Conservation (phyloP, 768 basidiomycete genomes). For the Suillus hirtellus region DNA sequence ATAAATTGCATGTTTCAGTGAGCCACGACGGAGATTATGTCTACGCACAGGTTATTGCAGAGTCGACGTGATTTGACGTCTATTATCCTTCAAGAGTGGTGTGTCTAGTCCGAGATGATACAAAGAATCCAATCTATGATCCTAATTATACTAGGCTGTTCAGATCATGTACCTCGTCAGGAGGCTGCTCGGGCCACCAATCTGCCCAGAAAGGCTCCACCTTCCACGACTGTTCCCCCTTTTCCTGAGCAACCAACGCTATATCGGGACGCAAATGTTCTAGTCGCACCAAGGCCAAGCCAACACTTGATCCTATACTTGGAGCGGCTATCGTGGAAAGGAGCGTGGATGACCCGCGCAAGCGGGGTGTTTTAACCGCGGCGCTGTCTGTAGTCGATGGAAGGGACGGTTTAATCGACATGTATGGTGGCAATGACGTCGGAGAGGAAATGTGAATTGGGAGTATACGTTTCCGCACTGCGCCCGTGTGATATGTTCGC, state of each 20-base stretch:
- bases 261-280: slow-evolving; percentile 56
- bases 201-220: slow-evolving; percentile 70
- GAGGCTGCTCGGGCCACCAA: slow-evolving; percentile 52
- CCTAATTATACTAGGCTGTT: slow-evolving; percentile 15
- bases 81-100: not conserved
- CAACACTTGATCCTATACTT: slow-evolving; percentile 44
- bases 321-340: slow-evolving; percentile 51
- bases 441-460: slow-evolving; percentile 64
- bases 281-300: slow-evolving; percentile 77
- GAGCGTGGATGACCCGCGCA: slow-evolving; percentile 75
- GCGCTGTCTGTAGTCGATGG: slow-evolving; percentile 29
- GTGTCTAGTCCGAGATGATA: slow-evolving; percentile 9
- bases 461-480: slow-evolving; percentile 85
- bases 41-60: slow-evolving; percentile 64
- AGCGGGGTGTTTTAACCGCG: slow-evolving; percentile 44
- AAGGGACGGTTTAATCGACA: slow-evolving; percentile 26
- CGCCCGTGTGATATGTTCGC: slow-evolving; percentile 92
- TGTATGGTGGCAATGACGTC: slow-evolving; percentile 24
- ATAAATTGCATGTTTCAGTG: slow-evolving; percentile 61
- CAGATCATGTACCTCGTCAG: slow-evolving; percentile 20
- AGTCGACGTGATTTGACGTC: slow-evolving; percentile 28
- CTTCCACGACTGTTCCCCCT: slow-evolving; percentile 32
- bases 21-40: slow-evolving; percentile 85
- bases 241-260: slow-evolving; percentile 30
- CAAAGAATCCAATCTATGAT: not conserved